Evolutionary conservation across 2,329 filamentous ascomycete genomes (phyloP), one percentile per base, ranked within the genome.

Genomic region (Mycosphaerelloides madeirae): DNA sequence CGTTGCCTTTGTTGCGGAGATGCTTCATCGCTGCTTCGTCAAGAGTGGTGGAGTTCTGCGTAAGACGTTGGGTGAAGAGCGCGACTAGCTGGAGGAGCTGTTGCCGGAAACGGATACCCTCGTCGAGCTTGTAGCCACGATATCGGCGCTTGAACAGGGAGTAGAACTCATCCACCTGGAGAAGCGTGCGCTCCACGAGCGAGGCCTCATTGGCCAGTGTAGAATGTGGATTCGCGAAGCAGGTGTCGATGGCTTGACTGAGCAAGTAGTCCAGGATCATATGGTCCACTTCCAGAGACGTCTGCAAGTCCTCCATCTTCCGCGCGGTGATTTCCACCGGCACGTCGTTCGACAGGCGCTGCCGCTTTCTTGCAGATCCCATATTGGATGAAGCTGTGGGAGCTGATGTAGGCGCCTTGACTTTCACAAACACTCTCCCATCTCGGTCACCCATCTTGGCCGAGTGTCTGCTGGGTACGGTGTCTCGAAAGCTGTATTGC

Each of bases 211-310:
- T 14, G 8, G 14, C 22, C 7, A 6, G 18, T 20, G 15, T 48
- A n/a, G 28, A 43, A 29, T 49, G 20, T 37, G 39, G 48, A 22
- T 38, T 51, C 15, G 64, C 60, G 28, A 78, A 58, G 3, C 74
- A 61, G 31, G 63, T 58, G 15, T 68, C 59, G 32, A 69, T 72
- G 6, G 73, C 67, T 35, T 71, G 67, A 63, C 70, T 73, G 31
- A 73, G 55, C 3, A 79, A 59, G 52, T 78, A 80, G 55, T 81
- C 78, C n/a, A 79, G 63, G 33, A 79, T 77, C 58, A 77, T 70
- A 29, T 71, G 56, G 50, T 81, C 73, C 12, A 78, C 71, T 14
- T 78, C 73, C 16, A 69, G 56, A 31, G 70, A 68, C 4, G 56
- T 60, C 16, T 63, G 60, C 3, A 59, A 43, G 41, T 68, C 57